Conservation (phyloP, 1,284 basidiomycete species). For the Ustilago bromivora region DNA sequence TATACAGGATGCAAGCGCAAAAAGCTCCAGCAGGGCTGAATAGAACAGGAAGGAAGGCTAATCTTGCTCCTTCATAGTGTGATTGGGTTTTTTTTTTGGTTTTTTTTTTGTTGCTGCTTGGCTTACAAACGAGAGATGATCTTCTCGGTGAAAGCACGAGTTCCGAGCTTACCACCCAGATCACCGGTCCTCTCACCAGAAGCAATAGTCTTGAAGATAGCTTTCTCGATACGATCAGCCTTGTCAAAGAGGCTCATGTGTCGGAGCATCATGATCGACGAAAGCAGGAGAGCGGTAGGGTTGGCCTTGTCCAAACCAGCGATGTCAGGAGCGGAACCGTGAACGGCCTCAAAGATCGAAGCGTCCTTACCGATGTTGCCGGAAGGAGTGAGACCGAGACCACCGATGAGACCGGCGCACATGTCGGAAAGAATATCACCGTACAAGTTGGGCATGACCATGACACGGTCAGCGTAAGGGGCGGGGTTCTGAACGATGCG, state of each 20-base stretch:
- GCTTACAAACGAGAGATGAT: slow-evolving; percentile 59
- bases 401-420: slow-evolving; percentile 98
- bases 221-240: slow-evolving; percentile 91
- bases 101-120: background rate
- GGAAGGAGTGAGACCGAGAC: slow-evolving; percentile 95
- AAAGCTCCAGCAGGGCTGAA: background rate
- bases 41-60: background rate
- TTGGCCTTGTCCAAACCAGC: slow-evolving; percentile 88
- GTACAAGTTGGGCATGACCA: slow-evolving; percentile 99
- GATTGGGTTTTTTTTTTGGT: background rate
- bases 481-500: slow-evolving; percentile 84
- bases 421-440: slow-evolving; percentile 99
- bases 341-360: slow-evolving; percentile 99
- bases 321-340: slow-evolving; percentile 77
- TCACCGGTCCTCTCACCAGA: slow-evolving; percentile 64
- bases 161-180: slow-evolving; percentile 67
- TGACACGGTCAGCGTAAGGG: slow-evolving; percentile 95
- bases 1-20: slow-evolving; percentile 16
- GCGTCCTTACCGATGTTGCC: slow-evolving; percentile 99
- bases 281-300: slow-evolving; percentile 93
- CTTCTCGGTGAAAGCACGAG: slow-evolving; percentile 63
- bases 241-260: slow-evolving; percentile 92
- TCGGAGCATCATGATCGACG: slow-evolving; percentile 89
- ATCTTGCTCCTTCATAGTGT: background rate
- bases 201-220: slow-evolving; percentile 72